These are phyloP conservation scores for Diplodia sapinea DNA, from an alignment of 2,329 filamentous ascomycete species.

Conservation along the genomic window DNA sequence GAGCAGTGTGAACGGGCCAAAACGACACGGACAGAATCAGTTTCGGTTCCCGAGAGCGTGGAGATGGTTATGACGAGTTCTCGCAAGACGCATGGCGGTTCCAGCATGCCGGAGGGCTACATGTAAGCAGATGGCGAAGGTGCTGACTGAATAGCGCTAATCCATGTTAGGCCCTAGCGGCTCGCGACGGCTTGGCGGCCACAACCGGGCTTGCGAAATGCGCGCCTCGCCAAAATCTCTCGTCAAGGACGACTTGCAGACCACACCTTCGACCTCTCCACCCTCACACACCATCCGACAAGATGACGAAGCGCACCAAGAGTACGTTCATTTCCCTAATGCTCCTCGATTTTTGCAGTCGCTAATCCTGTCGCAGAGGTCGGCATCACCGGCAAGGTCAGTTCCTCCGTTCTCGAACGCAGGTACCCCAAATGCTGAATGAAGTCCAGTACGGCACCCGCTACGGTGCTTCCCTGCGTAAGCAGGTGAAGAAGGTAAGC, in stretches of 20 bases:
- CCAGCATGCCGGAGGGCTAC: neutral
- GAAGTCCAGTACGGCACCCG: constrained; percentile 52
- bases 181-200: constrained; percentile 28
- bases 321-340: constrained; percentile 29
- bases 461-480: constrained; percentile 98
- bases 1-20: neutral
- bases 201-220: constrained; percentile 23
- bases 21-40: too few species aligned
- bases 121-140: neutral
- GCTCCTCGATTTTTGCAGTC: constrained; percentile 4
- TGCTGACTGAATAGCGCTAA: constrained; percentile 12
- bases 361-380: constrained; percentile 61
- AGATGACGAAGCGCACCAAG: constrained; percentile 58
- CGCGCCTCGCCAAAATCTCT: constrained; percentile 28
- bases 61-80: neutral
- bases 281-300: constrained; percentile 48
- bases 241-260: constrained; percentile 27
- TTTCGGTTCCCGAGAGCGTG: neutral
- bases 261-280: constrained; percentile 22
- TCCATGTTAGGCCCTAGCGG: constrained; percentile 10
- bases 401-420: constrained; percentile 14
- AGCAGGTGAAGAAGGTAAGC: constrained; percentile 86
- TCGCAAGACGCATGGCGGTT: neutral
- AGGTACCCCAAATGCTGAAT: constrained; percentile 21
- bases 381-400: constrained; percentile 87